These are phyloP conservation scores for Starmera stellimalicola DNA, from an alignment of 1,139 yeast species.

Conservation along the genomic window DNA sequence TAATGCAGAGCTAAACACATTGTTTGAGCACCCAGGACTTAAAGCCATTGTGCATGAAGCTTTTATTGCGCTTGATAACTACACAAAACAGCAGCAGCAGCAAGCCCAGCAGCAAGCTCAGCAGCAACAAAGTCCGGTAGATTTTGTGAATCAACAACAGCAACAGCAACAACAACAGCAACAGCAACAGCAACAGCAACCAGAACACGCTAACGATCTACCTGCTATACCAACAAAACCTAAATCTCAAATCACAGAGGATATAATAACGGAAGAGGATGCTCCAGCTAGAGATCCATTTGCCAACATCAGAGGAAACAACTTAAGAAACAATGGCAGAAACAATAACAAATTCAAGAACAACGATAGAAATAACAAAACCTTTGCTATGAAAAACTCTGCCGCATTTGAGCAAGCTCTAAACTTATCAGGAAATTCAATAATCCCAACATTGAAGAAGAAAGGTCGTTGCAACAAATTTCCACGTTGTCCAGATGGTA, in stretches of 20 bases:
- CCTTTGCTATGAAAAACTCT: conserved; percentile 16
- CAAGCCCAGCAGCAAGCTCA: conserved; percentile 18
- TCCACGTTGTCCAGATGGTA: conserved; percentile 62
- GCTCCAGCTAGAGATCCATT: conserved; percentile 10
- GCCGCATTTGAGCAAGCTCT: conserved; percentile 18
- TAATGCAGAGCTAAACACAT: conserved; percentile 50
- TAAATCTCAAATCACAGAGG: neutral
- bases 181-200: no score
- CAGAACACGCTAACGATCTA: no score
- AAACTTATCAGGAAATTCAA: conserved; percentile 15
- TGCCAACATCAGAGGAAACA: neutral
- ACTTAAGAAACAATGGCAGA: conserved; percentile 2
- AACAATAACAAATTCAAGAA: conserved; percentile 16
- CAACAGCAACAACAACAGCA: conserved; percentile 17
- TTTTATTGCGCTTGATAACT: conserved; percentile 38
- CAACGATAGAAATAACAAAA: conserved; percentile 6
- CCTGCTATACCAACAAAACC: neutral
- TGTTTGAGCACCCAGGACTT: conserved; percentile 58
- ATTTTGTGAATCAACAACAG: no score
- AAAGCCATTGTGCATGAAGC: conserved; percentile 38
- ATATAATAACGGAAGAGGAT: neutral
- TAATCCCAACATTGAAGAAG: conserved; percentile 25
- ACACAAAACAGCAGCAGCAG: conserved; percentile 10
- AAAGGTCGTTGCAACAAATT: conserved; percentile 68
- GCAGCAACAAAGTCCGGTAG: conserved; percentile 7